Conservation (phyloP, 768 basidiomycete genomes). For the Pleurotus eryngii region DNA sequence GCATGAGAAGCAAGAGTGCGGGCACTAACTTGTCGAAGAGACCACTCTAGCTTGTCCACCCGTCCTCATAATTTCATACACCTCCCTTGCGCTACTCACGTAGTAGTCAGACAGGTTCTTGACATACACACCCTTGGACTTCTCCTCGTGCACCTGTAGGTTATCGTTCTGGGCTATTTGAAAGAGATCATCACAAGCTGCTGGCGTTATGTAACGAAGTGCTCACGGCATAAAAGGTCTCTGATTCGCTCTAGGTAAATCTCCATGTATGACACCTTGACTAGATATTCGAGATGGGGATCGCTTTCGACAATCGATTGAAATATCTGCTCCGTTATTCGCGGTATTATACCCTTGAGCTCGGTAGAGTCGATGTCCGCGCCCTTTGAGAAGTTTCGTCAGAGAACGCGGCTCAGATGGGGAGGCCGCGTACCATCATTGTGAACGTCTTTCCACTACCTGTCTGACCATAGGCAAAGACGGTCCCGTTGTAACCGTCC, state of each 20-base stretch:
- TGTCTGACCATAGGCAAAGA: slow-evolving; percentile 86
- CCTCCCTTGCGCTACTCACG: slow-evolving; percentile 91
- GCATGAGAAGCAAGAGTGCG: not conserved
- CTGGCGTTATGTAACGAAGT: not conserved
- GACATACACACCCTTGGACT: slow-evolving; percentile 95
- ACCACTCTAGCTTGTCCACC: slow-evolving; percentile 90
- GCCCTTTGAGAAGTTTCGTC: slow-evolving; percentile 50
- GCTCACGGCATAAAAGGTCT: slow-evolving; percentile 92
- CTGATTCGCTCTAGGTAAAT: slow-evolving; percentile 96
- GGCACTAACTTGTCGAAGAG: slow-evolving; percentile 82
- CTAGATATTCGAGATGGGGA: slow-evolving; percentile 92
- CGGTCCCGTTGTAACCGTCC: slow-evolving; percentile 96
- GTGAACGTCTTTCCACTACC: slow-evolving; percentile 93
- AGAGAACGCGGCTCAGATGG: slow-evolving; percentile 5
- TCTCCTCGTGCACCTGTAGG: slow-evolving; percentile 97
- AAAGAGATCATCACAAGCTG: slow-evolving; percentile 6
- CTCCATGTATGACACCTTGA: slow-evolving; percentile 99
- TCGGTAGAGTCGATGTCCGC: slow-evolving; percentile 96
- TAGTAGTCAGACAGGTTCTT: slow-evolving; percentile 98
- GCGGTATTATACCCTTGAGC: slow-evolving; percentile 93
- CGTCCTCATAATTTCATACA: slow-evolving; percentile 98
- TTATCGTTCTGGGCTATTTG: slow-evolving; percentile 91
- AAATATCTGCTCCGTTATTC: slow-evolving; percentile 99
- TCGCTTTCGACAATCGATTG: slow-evolving; percentile 96
- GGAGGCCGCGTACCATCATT: slow-evolving; percentile 76